phyloP scores from a whole-genome alignment of 306 rosid species.

The Calophaca sinica region DNA sequence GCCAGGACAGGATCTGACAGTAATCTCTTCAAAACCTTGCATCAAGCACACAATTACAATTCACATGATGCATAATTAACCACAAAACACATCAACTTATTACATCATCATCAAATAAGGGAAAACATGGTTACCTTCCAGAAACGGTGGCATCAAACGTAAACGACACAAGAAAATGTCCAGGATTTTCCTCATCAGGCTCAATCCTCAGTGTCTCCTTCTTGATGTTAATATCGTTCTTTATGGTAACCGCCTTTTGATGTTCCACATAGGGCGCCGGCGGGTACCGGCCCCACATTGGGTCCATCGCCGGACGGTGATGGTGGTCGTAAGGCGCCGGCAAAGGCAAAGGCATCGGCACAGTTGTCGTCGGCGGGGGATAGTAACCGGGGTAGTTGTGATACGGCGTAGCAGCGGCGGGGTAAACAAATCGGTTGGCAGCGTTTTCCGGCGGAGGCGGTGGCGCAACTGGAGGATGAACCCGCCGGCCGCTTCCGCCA shows the following conservation, averaged over 20 bases:
- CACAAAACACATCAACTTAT: neutral
- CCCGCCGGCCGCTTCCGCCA: conserved; percentile 56
- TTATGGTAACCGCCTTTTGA: conserved; percentile 90
- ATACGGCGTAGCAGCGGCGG: conserved; percentile 67
- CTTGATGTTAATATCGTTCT: conserved; percentile 90
- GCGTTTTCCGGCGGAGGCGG: conserved; percentile 75
- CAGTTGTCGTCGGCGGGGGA: conserved; percentile 60
- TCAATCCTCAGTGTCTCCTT: conserved; percentile 84
- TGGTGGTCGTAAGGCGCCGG: conserved; percentile 87
- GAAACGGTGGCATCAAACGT: conserved; percentile 88
- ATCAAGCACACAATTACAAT: conserved; percentile 2
- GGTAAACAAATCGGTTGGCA: conserved; percentile 65
- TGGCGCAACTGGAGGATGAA: conserved; percentile 67
- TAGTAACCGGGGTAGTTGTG: conserved; percentile 73
- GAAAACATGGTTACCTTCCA: conserved; percentile 63
- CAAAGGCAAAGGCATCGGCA: conserved; percentile 68
- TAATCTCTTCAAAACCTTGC: conserved; percentile 29
- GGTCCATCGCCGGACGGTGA: conserved; percentile 66
- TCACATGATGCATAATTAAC: conserved; percentile 31
- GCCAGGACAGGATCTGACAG: conserved; percentile 9
- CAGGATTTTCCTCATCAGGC: conserved; percentile 75
- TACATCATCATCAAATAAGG: conserved; percentile 26
- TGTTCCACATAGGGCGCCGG: conserved; percentile 76
- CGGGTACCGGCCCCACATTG: conserved; percentile 76
- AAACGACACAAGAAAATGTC: conserved; percentile 72